Base-by-base conservation (phyloP, 1,284 basidiomycete species). In the Megacollybia platyphylla region DNA sequence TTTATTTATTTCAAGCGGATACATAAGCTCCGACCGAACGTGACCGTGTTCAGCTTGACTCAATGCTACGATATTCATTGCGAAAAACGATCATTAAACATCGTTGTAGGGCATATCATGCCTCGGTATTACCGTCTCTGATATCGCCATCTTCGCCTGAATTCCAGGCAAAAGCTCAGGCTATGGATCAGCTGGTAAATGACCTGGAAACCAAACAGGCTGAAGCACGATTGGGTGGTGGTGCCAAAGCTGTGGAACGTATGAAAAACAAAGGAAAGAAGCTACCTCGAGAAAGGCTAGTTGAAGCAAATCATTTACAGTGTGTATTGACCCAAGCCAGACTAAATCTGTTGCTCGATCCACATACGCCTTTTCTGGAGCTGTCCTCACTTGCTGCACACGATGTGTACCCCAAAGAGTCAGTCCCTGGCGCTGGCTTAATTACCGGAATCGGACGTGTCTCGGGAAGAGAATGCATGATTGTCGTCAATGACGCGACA, bases 401-500 rank as follows among this genome's bases (percentile, higher is more conserved):
- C 54, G 87, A 84, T 11, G 85, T 96, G 15, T 97, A 97, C 56
- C 69, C 77, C 0, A 71, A 65, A 5, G 79, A 92, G 51, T 64
- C 70, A 36, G 77, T 97, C 30, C 91, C 92, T 8, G 87, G 84
- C 0, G 93, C 88, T 1, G 92, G 92, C 11, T 75, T 97, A 46
- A 87, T 97, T 50, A 91, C 91, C 4, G 92, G 92, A 26, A 86
- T 97, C 50, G 76, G 76, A 4, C 65, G 80, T 43, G 81, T 96
- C 40, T 75, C 82, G 13, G 90, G 87, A 2, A 68, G 76, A 45
- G 87, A 92, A 57, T 93, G 89, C 57, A 80, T 96, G 57, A 63
- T 97, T 7, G 80, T 96, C 8, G 86, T 90, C 32, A 97, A 97
- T 60, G 92, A 97, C 57, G 86, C 91, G 24, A 93, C 88, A 2